Conservation (phyloP, 164 flowering plant species). For the Berberis vulgaris region DNA sequence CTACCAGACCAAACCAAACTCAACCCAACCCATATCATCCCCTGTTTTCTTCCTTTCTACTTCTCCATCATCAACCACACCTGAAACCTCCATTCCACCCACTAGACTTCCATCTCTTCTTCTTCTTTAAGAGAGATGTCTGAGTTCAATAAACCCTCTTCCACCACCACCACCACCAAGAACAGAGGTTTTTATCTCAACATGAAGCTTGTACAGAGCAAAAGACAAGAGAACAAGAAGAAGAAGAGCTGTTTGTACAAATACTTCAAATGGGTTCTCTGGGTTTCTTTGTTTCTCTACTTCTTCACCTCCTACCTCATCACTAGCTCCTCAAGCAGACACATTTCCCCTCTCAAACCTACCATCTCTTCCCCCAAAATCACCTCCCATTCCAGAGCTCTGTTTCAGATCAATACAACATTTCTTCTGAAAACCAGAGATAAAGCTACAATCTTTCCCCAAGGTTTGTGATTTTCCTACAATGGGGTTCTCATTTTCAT, state of each 20-base stretch:
- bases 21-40: background rate
- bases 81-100: conserved; percentile 32
- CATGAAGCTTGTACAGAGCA: conserved; percentile 20
- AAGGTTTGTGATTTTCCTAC: background rate
- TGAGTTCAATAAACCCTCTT: conserved; percentile 8
- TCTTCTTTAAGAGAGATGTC: conserved; percentile 8
- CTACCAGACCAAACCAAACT: too few species aligned
- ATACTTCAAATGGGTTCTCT: conserved; percentile 59
- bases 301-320: conserved; percentile 51
- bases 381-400: conserved; percentile 19
- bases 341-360: conserved; percentile 18
- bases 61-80: conserved; percentile 9
- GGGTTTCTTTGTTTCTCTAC: conserved; percentile 53
- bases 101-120: background rate
- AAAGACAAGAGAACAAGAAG: conserved; percentile 15
- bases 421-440: conserved; percentile 1
- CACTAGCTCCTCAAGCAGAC: conserved; percentile 17
- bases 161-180: background rate
- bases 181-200: conserved; percentile 15
- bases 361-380: conserved; percentile 1
- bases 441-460: background rate
- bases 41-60: conserved; percentile 14
- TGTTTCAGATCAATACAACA: conserved; percentile 29
- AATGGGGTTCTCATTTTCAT: background rate
- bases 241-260: conserved; percentile 19